A percentile compares a stretch with the other conserved stretches of the same genome.
Conservation (phyloP, 495 filamentous ascomycete genomes). For the Penicillium canescens region DNA sequence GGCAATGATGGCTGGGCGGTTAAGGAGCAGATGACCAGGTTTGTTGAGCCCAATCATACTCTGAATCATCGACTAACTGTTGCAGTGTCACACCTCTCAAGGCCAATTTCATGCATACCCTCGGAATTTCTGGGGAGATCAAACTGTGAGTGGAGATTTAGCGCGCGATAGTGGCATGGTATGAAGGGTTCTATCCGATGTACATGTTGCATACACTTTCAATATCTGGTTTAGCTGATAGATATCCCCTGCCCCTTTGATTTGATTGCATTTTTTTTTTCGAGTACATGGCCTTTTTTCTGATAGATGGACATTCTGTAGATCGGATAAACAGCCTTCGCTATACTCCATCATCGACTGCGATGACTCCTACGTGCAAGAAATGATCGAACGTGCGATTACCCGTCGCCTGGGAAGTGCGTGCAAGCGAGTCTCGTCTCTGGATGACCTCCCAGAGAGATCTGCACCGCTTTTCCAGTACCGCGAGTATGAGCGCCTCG, state of each 20-base stretch:
- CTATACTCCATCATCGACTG: slow-evolving; percentile 80
- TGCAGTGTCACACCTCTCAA: slow-evolving; percentile 83
- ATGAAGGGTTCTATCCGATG: slow-evolving; percentile 22
- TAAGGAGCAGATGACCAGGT: slow-evolving; percentile 87
- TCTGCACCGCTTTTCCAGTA: slow-evolving; percentile 70
- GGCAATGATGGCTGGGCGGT: slow-evolving; percentile 97
- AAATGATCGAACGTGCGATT: slow-evolving; percentile 74
- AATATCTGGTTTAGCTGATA: slow-evolving; percentile 34
- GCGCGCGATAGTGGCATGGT: slow-evolving; percentile 21
- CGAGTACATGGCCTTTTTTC: slow-evolving; percentile 15
- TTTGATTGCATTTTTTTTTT: slow-evolving; percentile 11
- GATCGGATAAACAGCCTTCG: slow-evolving; percentile 39
- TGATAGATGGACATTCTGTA: slow-evolving; percentile 43
- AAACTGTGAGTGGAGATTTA: slow-evolving; percentile 76
- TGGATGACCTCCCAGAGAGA: slow-evolving; percentile 42
- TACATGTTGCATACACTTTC: slow-evolving; percentile 29
- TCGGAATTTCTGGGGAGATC: slow-evolving; percentile 69
- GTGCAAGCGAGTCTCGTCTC: slow-evolving; percentile 45
- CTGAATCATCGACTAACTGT: slow-evolving; percentile 14
- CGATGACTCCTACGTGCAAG: slow-evolving; percentile 82
- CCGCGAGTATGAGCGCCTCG: slow-evolving; percentile 79
- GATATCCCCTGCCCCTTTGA: slow-evolving; percentile 20
- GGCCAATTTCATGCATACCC: slow-evolving; percentile 89
- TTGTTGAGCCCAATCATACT: slow-evolving; percentile 24
- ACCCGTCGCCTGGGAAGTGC: slow-evolving; percentile 54